Conservation (phyloP, 768 basidiomycete genomes). For the Mycena belliarum region DNA sequence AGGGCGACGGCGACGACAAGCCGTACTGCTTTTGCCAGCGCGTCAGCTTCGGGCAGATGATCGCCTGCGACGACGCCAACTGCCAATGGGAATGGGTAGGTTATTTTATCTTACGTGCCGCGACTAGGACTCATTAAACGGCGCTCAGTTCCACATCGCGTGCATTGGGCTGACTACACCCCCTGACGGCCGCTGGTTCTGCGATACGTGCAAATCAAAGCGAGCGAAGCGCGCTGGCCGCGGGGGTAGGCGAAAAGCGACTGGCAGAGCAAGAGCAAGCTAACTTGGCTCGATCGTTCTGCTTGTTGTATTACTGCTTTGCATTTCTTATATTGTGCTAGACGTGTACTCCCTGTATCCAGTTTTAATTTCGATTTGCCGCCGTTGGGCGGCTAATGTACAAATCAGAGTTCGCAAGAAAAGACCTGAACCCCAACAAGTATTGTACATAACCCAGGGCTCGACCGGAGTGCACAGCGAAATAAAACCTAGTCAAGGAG, state of each 20-base stretch:
- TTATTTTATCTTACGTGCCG: conserved; percentile 25
- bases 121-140: background rate
- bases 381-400: background rate
- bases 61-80: conserved; percentile 81
- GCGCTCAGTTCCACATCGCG: conserved; percentile 70
- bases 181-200: conserved; percentile 78
- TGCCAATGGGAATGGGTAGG: conserved; percentile 92
- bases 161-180: conserved; percentile 69
- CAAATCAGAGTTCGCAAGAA: background rate
- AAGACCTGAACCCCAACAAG: background rate
- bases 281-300: no score
- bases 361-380: background rate
- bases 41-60: conserved; percentile 91
- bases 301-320: background rate
- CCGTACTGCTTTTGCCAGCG: conserved; percentile 86
- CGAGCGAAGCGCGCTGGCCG: conserved; percentile 54
- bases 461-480: background rate
- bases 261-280: conserved; percentile 25
- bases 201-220: conserved; percentile 63
- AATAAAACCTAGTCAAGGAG: background rate
- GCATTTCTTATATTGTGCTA: background rate
- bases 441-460: background rate
- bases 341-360: background rate
- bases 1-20: conserved; percentile 62
- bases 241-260: conserved; percentile 47